Conservation (phyloP, 2,329 filamentous ascomycete species). For the Xylariaceae sp. region DNA sequence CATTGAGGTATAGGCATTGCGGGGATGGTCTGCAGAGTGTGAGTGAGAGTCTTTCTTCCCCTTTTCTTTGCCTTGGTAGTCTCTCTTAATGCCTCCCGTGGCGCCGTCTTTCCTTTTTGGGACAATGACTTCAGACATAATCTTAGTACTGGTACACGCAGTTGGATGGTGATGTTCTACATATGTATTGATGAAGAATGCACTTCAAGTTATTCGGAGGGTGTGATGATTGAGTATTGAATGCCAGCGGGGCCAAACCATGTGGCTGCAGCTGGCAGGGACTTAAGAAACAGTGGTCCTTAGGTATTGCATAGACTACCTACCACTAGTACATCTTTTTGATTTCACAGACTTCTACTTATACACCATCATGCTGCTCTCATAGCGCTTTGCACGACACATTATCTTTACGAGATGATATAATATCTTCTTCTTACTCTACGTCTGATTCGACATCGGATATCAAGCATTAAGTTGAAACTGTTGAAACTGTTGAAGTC, state of each 20-base stretch:
- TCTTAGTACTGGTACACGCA: not conserved
- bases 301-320: no score
- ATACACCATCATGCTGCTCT: not conserved
- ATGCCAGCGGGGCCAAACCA: conserved; percentile 12
- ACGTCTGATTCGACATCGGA: not conserved
- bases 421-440: not conserved
- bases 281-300: no score
- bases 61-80: conserved; percentile 59
- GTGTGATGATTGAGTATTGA: not conserved
- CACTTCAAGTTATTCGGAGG: no score
- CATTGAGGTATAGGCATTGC: conserved; percentile 69
- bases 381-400: not conserved
- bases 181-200: not conserved
- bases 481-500: no score
- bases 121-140: conserved; percentile 39
- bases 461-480: not conserved
- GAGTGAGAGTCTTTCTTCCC: conserved; percentile 29
- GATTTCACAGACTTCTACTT: no score
- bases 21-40: conserved; percentile 43
- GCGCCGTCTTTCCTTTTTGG: conserved; percentile 36
- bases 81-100: conserved; percentile 58
- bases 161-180: not conserved
- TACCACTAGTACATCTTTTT: no score
- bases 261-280: conserved; percentile 20
- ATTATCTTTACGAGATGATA: not conserved